A percentile compares a stretch with the other conserved stretches of the same genome.
These are phyloP conservation scores for Chaetomium strumarium DNA, from an alignment of 2,329 filamentous ascomycete genomes.

Conservation along the genomic window DNA sequence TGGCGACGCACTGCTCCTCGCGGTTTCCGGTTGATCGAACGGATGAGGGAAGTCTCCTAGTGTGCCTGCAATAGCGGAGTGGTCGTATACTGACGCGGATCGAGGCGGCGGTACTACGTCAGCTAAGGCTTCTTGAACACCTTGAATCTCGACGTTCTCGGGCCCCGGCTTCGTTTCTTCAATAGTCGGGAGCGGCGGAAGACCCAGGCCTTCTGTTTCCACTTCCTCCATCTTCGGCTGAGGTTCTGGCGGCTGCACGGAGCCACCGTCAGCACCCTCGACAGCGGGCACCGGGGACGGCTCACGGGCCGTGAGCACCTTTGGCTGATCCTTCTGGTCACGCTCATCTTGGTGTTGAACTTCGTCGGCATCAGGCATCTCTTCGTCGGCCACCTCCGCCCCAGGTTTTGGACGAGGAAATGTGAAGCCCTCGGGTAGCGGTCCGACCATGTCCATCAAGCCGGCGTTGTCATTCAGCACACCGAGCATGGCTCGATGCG, in stretches of 20 bases:
- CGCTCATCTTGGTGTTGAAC: not conserved
- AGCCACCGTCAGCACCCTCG: conserved; percentile 15
- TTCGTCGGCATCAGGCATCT: conserved; percentile 10
- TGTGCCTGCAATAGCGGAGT: conserved; percentile 21
- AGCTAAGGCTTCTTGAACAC: conserved; percentile 24
- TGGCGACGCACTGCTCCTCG: conserved; percentile 43
- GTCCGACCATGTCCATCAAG: conserved; percentile 39
- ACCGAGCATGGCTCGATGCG: conserved; percentile 44
- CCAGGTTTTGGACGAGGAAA: conserved; percentile 22
- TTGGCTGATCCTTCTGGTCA: not conserved
- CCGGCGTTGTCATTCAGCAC: conserved; percentile 42
- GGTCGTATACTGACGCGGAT: conserved; percentile 16
- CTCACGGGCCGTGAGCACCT: conserved; percentile 12
- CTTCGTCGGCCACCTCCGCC: not conserved
- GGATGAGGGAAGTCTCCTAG: conserved; percentile 15
- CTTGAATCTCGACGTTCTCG: conserved; percentile 35
- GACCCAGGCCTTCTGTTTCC: conserved; percentile 33
- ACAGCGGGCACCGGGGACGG: conserved; percentile 19
- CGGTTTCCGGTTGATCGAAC: conserved; percentile 19
- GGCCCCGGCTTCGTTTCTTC: conserved; percentile 21
- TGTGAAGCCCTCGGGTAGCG: conserved; percentile 32
- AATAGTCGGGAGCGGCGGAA: conserved; percentile 25
- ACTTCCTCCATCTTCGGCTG: conserved; percentile 38
- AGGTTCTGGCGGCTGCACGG: conserved; percentile 19
- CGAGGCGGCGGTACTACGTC: conserved; percentile 10